Evolutionary conservation across 2,329 filamentous ascomycete species (phyloP), one percentile per base, ranked within the genome.

Genomic region (Didymella exigua): DNA sequence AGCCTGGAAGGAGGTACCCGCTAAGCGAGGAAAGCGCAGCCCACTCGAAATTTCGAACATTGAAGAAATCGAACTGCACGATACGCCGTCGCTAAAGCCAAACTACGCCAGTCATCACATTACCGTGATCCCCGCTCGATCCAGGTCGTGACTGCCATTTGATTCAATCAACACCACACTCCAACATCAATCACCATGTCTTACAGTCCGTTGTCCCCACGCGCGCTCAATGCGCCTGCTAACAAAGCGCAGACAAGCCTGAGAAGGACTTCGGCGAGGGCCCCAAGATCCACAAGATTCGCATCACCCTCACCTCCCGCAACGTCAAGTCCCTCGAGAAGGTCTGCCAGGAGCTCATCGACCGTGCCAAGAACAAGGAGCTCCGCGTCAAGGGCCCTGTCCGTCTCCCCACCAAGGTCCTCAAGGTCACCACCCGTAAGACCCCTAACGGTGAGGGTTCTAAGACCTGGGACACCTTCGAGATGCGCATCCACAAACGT

Each of bases 401-500:
- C 81, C 92, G 93, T 77, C 89, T 97, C 75, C 92, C 95, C 74
- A 97, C 93, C 84, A 96, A 97, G 89, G 91, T 87, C 79, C 87
- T 98, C 76, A 91, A 95, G 86, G 87, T 96, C 85, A 91, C 90
- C 79, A 96, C 95, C 85, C 90, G 95, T 77, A 99, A 99, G 90
- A 98, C 95, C 67, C 95, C 95, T 79, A 95, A 90, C 83, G 95
- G 95, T 90, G 95, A 99, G 88, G 95, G 95, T 84, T 96, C 90
- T 82, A 99, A 99, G 91, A 99, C 95, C 77, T 99, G 95, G 95
- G 95, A 98, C 80, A 88, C 86, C 81, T 99, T 85, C 82, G 93
- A 99, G 89, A 96, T 99, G 92, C 89, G 93, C 84, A 96, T 97
- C 79, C 92, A 97, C 88, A 97, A 97, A 89, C 90, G 93, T 67